A percentile compares a stretch with the other conserved stretches of the same genome.
Evolutionary conservation across 2,329 filamentous ascomycete genomes (phyloP).

Genomic region (Trichophyton equinum): DNA sequence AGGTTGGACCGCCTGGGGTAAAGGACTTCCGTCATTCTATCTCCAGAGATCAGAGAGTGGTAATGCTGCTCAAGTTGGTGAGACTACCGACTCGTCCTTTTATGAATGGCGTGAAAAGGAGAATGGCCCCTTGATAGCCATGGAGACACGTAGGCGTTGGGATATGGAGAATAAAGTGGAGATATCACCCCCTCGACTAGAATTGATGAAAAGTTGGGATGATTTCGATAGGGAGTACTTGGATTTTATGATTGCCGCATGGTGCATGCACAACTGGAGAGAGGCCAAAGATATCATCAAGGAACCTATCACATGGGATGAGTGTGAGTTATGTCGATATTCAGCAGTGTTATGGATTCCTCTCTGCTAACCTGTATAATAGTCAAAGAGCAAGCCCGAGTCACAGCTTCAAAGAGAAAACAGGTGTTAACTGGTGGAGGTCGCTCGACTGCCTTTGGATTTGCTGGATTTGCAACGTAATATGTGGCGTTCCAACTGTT

Average conservation of each 20-base stretch:
- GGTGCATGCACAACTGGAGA: conserved; percentile 16
- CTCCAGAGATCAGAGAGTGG: conserved; percentile 2
- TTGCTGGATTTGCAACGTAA: not conserved
- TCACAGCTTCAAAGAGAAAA: conserved; percentile 5
- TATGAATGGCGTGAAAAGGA: conserved; percentile 14
- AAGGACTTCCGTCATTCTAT: conserved; percentile 10
- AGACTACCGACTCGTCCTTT: not conserved
- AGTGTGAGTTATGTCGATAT: conserved; percentile 8
- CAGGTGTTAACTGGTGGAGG: conserved; percentile 1
- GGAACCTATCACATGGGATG: conserved; percentile 13
- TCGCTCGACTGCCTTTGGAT: not conserved
- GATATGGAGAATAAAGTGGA: conserved; percentile 12
- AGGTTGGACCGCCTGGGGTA: conserved; percentile 11
- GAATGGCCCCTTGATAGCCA: conserved; percentile 9
- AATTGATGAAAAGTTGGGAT: conserved; percentile 10
- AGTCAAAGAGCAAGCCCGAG: conserved; percentile 11
- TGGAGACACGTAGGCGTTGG: conserved; percentile 13
- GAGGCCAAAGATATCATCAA: conserved; percentile 15
- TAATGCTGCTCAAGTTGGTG: not conserved
- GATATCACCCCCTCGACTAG: conserved; percentile 9
- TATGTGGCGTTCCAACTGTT: not conserved
- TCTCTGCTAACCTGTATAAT: not conserved
- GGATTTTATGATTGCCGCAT: conserved; percentile 14
- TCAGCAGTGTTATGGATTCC: not conserved
- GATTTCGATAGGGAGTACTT: conserved; percentile 10